Evolutionary conservation across 1,284 basidiomycete species (phyloP).

Genomic region (Ceratobasidium sp.): DNA sequence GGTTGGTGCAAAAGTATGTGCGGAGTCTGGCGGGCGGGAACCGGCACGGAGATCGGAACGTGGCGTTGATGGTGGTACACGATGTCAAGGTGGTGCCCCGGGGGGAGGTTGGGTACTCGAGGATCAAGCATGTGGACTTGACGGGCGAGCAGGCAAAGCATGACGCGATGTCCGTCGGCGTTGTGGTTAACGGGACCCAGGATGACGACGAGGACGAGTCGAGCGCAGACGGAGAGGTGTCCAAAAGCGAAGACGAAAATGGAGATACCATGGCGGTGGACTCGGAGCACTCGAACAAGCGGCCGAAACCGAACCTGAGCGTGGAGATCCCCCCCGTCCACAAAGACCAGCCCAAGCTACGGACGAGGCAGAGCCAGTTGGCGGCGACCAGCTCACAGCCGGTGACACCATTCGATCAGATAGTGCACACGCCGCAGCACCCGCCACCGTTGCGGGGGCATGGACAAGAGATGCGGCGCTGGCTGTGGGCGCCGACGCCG

Average conservation of each 20-base stretch:
- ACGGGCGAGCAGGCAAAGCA: conserved; percentile 39
- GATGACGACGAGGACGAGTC: conserved; percentile 16
- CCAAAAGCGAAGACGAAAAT: background rate
- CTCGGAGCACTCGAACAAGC: background rate
- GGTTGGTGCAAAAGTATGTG: conserved; percentile 38
- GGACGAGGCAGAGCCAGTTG: conserved; percentile 3
- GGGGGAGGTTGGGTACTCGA: conserved; percentile 25
- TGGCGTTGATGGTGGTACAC: conserved; percentile 35
- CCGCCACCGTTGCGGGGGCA: conserved; percentile 9
- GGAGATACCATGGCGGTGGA: background rate
- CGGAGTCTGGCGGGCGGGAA: conserved; percentile 37
- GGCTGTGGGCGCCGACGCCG: conserved; percentile 24
- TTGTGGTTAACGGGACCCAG: background rate
- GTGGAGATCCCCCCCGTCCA: conserved; percentile 6
- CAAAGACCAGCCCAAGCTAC: background rate
- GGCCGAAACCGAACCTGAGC: conserved; percentile 23
- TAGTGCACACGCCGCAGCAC: conserved; percentile 23
- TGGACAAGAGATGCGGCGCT: background rate
- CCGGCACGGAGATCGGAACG: conserved; percentile 27
- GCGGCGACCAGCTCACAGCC: conserved; percentile 14
- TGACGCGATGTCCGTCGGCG: conserved; percentile 16
- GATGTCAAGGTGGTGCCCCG: conserved; percentile 25
- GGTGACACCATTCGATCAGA: conserved; percentile 32
- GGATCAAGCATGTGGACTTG: conserved; percentile 38
- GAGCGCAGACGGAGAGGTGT: conserved; percentile 3